Percentiles rank a stretch among this genome's conserved stretches.
phyloP scores from a whole-genome alignment of 1,139 yeast species.

The Debaryomyces sp. region DNA sequence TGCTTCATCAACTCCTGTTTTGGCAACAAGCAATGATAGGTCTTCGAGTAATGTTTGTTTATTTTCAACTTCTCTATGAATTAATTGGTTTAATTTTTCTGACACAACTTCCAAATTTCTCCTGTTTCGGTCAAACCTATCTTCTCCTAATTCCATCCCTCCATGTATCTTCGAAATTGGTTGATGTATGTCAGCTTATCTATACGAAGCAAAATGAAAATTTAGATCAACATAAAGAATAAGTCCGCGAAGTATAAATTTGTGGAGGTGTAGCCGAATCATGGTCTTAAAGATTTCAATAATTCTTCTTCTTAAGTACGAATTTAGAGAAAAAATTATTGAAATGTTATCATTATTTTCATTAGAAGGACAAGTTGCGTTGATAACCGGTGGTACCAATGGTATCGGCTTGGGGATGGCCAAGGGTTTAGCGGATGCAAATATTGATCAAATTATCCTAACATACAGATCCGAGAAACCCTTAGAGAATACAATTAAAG shows the following conservation, averaged over 20 bases:
- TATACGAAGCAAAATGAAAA: background rate
- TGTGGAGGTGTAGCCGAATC: background rate
- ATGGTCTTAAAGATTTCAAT: background rate
- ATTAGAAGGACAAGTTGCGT: conserved; percentile 35
- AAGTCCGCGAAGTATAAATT: background rate
- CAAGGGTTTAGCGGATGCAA: conserved; percentile 37
- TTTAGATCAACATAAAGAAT: background rate
- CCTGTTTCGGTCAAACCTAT: background rate
- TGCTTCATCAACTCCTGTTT: conserved; percentile 9
- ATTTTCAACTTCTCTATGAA: background rate
- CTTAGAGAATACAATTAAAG: conserved; percentile 19
- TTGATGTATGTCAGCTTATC: background rate
- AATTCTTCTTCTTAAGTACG: background rate
- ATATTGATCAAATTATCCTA: conserved; percentile 29
- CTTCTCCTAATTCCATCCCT: background rate
- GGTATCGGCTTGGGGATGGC: conserved; percentile 42
- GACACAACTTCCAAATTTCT: background rate
- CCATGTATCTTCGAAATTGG: background rate
- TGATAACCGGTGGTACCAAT: conserved; percentile 38
- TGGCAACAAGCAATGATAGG: conserved; percentile 1
- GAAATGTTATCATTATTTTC: conserved; percentile 26
- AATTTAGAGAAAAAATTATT: background rate
- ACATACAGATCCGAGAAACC: conserved; percentile 24
- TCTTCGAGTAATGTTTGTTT: conserved; percentile 4
- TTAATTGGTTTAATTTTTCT: conserved; percentile 1